phyloP scores from a whole-genome alignment of 768 basidiomycete genomes.

The Pilatotrama ljubarskyi region DNA sequence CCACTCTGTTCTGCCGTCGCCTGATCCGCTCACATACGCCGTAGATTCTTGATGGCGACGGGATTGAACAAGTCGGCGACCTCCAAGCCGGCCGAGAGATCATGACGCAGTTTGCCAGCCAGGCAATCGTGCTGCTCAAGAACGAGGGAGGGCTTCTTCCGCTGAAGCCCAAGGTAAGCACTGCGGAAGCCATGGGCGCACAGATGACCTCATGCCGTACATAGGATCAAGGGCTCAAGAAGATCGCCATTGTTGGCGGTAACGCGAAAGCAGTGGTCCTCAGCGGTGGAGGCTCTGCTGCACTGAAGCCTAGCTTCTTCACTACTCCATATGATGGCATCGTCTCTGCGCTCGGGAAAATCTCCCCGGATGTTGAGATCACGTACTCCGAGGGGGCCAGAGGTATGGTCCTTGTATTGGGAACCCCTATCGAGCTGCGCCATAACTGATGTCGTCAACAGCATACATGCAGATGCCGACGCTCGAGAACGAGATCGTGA shows the following conservation, averaged over 20 bases:
- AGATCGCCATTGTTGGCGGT: constrained; percentile 73
- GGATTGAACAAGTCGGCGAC: constrained; percentile 61
- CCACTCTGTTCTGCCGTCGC: neutral
- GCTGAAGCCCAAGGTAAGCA: constrained; percentile 38
- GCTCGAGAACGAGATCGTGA: constrained; percentile 66
- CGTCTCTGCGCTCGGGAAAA: constrained; percentile 49
- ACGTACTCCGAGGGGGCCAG: constrained; percentile 69
- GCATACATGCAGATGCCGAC: constrained; percentile 66
- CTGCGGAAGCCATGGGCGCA: neutral
- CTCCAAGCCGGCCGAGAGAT: constrained; percentile 60
- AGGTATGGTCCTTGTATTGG: constrained; percentile 44
- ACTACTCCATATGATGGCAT: constrained; percentile 79
- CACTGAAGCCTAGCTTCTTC: constrained; percentile 74
- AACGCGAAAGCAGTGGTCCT: constrained; percentile 64
- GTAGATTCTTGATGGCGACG: constrained; percentile 72
- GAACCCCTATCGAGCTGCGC: neutral
- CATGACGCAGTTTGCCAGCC: constrained; percentile 65
- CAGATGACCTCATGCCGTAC: neutral
- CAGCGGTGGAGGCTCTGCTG: constrained; percentile 73
- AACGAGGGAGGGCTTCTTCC: constrained; percentile 61
- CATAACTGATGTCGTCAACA: constrained; percentile 27
- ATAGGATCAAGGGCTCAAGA: constrained; percentile 47
- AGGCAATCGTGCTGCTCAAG: constrained; percentile 75
- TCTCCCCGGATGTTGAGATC: constrained; percentile 48
- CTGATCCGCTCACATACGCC: neutral